Percentiles rank a stretch among this genome's conserved stretches.
Conservation (phyloP, 345 rosid genomes). For the Gossypium bickii region DNA sequence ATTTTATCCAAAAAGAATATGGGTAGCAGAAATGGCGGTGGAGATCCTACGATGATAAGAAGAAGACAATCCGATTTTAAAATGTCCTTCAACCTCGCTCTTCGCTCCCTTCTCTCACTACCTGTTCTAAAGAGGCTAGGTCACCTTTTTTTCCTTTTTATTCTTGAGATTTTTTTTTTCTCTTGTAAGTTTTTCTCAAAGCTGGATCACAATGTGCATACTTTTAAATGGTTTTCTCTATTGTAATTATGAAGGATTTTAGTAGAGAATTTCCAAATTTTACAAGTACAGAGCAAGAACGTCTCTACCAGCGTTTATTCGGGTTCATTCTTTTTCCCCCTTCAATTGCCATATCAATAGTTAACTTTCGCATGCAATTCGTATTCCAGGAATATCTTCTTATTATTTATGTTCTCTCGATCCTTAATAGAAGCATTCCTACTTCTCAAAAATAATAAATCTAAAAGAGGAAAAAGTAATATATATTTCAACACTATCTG, state of each 20-base stretch:
- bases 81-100: conserved; percentile 48
- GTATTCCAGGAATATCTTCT: not conserved
- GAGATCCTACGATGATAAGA: not conserved
- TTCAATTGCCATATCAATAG: not conserved
- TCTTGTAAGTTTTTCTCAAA: not conserved
- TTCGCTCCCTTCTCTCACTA: conserved; percentile 57
- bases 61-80: conserved; percentile 38
- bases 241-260: conserved; percentile 36
- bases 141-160: not conserved
- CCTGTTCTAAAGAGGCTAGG: conserved; percentile 48
- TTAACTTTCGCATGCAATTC: not conserved
- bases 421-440: not conserved
- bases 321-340: conserved; percentile 28
- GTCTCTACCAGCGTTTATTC: conserved; percentile 41
- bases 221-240: not conserved
- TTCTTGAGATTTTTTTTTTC: not conserved
- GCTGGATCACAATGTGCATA: not conserved
- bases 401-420: too few relatives aligned
- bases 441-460: not conserved
- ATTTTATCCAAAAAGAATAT: not conserved
- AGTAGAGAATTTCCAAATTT: conserved; percentile 42
- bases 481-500: not conserved
- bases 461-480: not conserved
- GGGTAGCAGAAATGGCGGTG: not conserved
- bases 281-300: conserved; percentile 37